These are phyloP conservation scores for Karstenula rhodostoma DNA, from an alignment of 2,329 filamentous ascomycete genomes.

Conservation along the genomic window DNA sequence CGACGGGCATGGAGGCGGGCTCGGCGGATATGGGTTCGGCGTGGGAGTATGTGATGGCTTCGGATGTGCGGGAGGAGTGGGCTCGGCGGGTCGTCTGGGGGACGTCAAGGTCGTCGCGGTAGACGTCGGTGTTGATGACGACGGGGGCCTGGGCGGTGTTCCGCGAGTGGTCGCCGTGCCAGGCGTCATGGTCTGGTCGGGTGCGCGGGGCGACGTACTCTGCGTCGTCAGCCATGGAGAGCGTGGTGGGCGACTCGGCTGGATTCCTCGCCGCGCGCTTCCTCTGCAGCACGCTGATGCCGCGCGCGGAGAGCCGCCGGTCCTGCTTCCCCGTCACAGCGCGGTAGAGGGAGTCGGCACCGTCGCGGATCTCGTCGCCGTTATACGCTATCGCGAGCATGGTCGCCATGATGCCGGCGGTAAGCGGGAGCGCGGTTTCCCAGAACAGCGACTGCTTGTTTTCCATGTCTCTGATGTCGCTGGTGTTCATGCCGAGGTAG, in stretches of 20 bases:
- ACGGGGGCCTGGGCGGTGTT: neutral
- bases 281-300: conserved; percentile 37
- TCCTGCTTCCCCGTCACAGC: conserved; percentile 30
- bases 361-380: conserved; percentile 35
- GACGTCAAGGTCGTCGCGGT: neutral
- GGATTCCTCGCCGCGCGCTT: conserved; percentile 25
- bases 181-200: conserved; percentile 13
- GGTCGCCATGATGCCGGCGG: conserved; percentile 32
- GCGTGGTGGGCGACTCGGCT: conserved; percentile 17
- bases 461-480: conserved; percentile 52
- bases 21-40: neutral
- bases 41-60: neutral
- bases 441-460: conserved; percentile 52
- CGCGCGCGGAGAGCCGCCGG: conserved; percentile 21
- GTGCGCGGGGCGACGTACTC: conserved; percentile 30
- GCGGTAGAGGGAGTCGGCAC: conserved; percentile 20
- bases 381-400: conserved; percentile 42
- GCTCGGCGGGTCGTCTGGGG: neutral
- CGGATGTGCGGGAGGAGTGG: neutral
- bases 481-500: conserved; percentile 54
- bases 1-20: neutral
- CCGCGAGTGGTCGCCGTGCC: neutral
- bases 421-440: conserved; percentile 43
- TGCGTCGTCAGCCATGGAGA: conserved; percentile 31
- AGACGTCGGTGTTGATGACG: neutral